A percentile compares a stretch with the other conserved stretches of the same genome.
phyloP scores from a whole-genome alignment of 129 eudicot genomes.

The Tagetes erecta region DNA sequence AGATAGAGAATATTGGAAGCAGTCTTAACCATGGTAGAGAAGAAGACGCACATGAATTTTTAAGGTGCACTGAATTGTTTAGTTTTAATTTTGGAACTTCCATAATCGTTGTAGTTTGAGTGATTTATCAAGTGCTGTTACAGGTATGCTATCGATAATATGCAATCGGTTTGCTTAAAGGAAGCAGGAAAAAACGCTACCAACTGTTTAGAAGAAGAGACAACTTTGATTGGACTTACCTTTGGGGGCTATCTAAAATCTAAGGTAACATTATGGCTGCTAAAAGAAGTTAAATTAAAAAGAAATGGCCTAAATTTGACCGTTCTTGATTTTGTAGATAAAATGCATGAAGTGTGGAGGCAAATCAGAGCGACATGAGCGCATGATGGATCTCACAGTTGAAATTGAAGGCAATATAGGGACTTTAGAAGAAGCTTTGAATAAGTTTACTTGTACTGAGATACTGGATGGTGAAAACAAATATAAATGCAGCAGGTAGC shows the following conservation, averaged over 20 bases:
- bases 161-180: slow-evolving; percentile 76
- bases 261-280: slow-evolving; percentile 47
- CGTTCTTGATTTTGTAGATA: slow-evolving; percentile 50
- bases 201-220: slow-evolving; percentile 66
- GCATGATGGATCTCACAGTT: slow-evolving; percentile 92
- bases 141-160: slow-evolving; percentile 79
- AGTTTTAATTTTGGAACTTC: background rate
- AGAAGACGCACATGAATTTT: slow-evolving; percentile 96
- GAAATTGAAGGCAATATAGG: slow-evolving; percentile 81
- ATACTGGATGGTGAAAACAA: slow-evolving; percentile 88
- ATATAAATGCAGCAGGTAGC: slow-evolving; percentile 90
- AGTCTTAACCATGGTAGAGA: slow-evolving; percentile 74
- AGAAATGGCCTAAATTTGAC: slow-evolving; percentile 6
- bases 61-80: slow-evolving; percentile 44
- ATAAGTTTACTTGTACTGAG: slow-evolving; percentile 69
- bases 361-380: slow-evolving; percentile 76
- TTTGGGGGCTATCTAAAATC: slow-evolving; percentile 96
- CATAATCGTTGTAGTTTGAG: background rate
- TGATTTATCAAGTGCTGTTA: slow-evolving; percentile 24
- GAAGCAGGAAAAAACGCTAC: slow-evolving; percentile 56
- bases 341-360: slow-evolving; percentile 82
- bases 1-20: slow-evolving; percentile 64
- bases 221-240: slow-evolving; percentile 79
- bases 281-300: background rate
- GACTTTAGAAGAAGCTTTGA: slow-evolving; percentile 82